These are phyloP conservation scores for Neurospora hispaniola DNA, from an alignment of 495 filamentous ascomycete species.

Conservation along the genomic window DNA sequence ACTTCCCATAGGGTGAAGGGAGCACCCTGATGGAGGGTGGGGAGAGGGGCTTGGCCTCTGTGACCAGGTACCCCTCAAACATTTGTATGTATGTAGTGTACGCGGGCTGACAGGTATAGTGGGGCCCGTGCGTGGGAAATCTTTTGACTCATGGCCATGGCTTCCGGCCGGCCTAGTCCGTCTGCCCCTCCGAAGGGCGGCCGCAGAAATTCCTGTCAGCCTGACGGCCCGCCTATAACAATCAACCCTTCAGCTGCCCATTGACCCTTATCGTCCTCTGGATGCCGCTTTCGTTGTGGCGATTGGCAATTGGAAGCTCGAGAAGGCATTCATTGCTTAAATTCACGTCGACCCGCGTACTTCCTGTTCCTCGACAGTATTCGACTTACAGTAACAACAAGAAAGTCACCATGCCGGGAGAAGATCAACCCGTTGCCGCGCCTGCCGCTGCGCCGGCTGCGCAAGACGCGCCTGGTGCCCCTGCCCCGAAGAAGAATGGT, in stretches of 20 bases:
- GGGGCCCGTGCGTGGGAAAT: neutral
- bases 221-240: neutral
- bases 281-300: slow-evolving; percentile 22
- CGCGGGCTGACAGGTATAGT: neutral
- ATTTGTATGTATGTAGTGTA: neutral
- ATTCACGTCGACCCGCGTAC: slow-evolving; percentile 9
- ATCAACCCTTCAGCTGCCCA: slow-evolving; percentile 2
- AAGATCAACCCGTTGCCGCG: slow-evolving; percentile 6
- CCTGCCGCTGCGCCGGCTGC: slow-evolving; percentile 1
- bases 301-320: slow-evolving; percentile 14
- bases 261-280: slow-evolving; percentile 21
- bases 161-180: neutral
- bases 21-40: neutral
- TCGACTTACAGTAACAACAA: slow-evolving; percentile 2
- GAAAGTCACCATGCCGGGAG: slow-evolving; percentile 14
- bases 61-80: neutral
- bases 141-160: neutral
- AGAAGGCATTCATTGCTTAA: slow-evolving; percentile 17
- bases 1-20: neutral
- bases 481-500: slow-evolving; percentile 23
- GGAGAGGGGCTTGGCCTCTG: neutral
- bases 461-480: slow-evolving; percentile 10
- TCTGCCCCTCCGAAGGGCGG: neutral
- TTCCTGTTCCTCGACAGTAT: slow-evolving; percentile 15
- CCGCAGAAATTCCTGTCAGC: neutral